phyloP scores from a whole-genome alignment of 2,329 filamentous ascomycete genomes.

The Exophiala sp. region DNA sequence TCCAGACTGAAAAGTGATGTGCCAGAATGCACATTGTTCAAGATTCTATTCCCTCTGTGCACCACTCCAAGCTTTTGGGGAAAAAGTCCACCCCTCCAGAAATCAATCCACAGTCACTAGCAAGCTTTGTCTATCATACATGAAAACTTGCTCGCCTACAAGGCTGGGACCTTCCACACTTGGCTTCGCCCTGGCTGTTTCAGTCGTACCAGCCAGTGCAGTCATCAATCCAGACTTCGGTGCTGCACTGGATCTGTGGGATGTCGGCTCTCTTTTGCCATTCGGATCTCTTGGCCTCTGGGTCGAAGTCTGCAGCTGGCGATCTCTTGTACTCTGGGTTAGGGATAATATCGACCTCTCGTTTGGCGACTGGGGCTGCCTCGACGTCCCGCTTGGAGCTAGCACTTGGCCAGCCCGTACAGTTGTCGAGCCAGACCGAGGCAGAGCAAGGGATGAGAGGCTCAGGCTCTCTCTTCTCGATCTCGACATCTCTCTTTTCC shows the following conservation, averaged over 20 bases:
- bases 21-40: background rate
- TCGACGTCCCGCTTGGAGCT: slow-evolving; percentile 10
- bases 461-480: background rate
- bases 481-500: slow-evolving; percentile 7
- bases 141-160: too few relatives aligned
- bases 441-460: slow-evolving; percentile 14
- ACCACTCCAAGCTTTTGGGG: too few relatives aligned
- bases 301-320: background rate
- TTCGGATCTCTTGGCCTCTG: too few relatives aligned
- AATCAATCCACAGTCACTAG: too few relatives aligned
- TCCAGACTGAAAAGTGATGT: background rate
- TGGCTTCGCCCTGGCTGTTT: background rate
- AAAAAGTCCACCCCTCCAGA: too few relatives aligned
- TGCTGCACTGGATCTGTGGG: background rate
- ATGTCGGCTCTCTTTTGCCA: background rate
- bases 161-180: too few relatives aligned
- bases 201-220: slow-evolving; percentile 5
- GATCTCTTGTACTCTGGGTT: background rate
- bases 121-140: too few relatives aligned
- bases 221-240: slow-evolving; percentile 6
- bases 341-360: background rate
- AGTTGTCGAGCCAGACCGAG: slow-evolving; percentile 18
- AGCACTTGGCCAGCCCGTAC: slow-evolving; percentile 16
- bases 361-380: slow-evolving; percentile 3
- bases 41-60: too few relatives aligned